phyloP scores from a whole-genome alignment of 2,329 filamentous ascomycete species.

The Pyricularia sp. region DNA sequence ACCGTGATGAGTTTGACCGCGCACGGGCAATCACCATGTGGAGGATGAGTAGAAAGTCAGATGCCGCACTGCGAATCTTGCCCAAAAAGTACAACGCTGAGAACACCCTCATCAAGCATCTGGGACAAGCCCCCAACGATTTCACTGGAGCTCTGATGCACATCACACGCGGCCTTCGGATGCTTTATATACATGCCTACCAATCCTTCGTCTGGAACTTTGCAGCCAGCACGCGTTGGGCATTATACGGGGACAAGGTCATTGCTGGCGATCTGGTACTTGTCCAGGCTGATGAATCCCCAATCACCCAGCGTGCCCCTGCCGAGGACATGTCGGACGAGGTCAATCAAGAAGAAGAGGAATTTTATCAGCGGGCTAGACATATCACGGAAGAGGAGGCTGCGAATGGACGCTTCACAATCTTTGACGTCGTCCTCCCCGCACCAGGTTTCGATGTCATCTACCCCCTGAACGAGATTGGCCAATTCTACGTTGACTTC shows the following conservation, averaged over 20 bases:
- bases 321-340: conserved; percentile 54
- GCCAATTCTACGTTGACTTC: conserved; percentile 71
- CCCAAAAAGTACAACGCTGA: conserved; percentile 78
- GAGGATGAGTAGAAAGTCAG: conserved; percentile 43
- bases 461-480: conserved; percentile 75
- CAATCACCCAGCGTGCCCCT: conserved; percentile 23
- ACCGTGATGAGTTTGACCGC: conserved; percentile 64
- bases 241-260: conserved; percentile 57
- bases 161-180: conserved; percentile 68
- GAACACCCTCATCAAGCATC: conserved; percentile 61
- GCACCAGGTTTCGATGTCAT: conserved; percentile 83
- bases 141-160: conserved; percentile 67
- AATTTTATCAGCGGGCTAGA: conserved; percentile 45
- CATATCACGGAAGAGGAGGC: conserved; percentile 67
- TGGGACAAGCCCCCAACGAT: conserved; percentile 48
- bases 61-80: conserved; percentile 51
- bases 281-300: conserved; percentile 20
- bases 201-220: conserved; percentile 93
- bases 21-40: conserved; percentile 69
- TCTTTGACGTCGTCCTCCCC: conserved; percentile 83
- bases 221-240: conserved; percentile 69
- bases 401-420: conserved; percentile 58
- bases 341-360: conserved; percentile 28
- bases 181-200: conserved; percentile 96
- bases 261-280: conserved; percentile 79